Percentiles rank a stretch among this genome's conserved stretches.
phyloP scores from a whole-genome alignment of 2,329 filamentous ascomycete genomes.

The Aspergillus ibericus region DNA sequence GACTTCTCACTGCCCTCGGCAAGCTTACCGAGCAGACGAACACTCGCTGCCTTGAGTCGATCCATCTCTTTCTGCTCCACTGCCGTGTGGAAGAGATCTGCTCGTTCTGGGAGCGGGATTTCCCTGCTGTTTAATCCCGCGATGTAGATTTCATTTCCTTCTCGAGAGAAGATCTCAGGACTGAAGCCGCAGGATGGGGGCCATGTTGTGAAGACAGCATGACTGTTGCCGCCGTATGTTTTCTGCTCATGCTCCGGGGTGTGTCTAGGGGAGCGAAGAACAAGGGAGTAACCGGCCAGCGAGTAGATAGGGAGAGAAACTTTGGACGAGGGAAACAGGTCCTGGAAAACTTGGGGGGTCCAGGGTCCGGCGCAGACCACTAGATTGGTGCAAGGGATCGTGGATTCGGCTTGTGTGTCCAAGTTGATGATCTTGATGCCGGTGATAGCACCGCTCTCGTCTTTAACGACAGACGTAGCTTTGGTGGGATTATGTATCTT shows the following conservation, averaged over 20 bases:
- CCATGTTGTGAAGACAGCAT: conserved; percentile 68
- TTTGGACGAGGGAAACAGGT: conserved; percentile 61
- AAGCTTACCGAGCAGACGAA: conserved; percentile 36
- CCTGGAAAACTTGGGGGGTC: conserved; percentile 65
- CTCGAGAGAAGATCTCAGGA: conserved; percentile 69
- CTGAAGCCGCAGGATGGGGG: conserved; percentile 56
- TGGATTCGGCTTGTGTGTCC: conserved; percentile 23
- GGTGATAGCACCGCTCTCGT: conserved; percentile 52
- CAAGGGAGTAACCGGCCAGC: conserved; percentile 70
- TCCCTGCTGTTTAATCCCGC: conserved; percentile 66
- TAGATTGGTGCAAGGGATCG: conserved; percentile 62
- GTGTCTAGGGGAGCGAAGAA: conserved; percentile 60
- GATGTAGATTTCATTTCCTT: conserved; percentile 69
- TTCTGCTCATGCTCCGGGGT: conserved; percentile 30
- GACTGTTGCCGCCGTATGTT: conserved; percentile 53
- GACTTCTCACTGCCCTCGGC: conserved; percentile 12
- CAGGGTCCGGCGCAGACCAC: conserved; percentile 70
- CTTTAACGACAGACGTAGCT: conserved; percentile 54
- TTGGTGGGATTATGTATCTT: conserved; percentile 64
- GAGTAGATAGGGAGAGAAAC: conserved; percentile 58
- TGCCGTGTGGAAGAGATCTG: conserved; percentile 38
- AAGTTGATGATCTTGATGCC: conserved; percentile 53
- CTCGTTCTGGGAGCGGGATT: conserved; percentile 60
- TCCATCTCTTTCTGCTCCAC: conserved; percentile 47
- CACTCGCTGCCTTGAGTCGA: conserved; percentile 32